Conservation (phyloP, 78 protist genomes). For the Capsaspora owczarzaki region DNA sequence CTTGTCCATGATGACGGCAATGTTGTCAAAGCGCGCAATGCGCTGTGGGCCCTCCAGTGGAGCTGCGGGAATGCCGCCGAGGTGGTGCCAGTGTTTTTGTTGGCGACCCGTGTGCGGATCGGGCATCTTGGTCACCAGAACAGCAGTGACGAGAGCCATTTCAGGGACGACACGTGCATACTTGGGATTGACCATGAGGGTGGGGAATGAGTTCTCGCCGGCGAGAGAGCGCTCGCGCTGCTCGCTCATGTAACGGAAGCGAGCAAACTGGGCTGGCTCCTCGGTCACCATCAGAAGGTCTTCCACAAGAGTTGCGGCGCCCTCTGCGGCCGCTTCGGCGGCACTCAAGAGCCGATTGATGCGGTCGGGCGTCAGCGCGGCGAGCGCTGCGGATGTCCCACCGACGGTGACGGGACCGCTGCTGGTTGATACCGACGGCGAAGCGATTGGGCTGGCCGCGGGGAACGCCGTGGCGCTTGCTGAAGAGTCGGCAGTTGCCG, state of each 20-base stretch:
- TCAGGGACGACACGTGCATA: not conserved
- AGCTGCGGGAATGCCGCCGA: not conserved
- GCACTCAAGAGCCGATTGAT: no score
- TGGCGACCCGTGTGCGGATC: not conserved
- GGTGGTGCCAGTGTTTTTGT: slow-evolving; percentile 10
- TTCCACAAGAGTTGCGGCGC: no score
- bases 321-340: no score
- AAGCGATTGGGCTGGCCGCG: no score
- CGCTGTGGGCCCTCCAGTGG: not conserved
- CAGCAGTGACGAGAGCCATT: not conserved
- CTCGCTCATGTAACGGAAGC: slow-evolving; percentile 26
- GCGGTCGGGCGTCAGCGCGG: no score
- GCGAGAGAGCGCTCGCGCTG: slow-evolving; percentile 2
- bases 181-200: slow-evolving; percentile 9
- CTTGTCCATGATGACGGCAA: slow-evolving; percentile 1
- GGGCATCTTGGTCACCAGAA: slow-evolving; percentile 7
- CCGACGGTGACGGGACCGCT: no score
- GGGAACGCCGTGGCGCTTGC: no score
- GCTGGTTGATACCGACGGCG: no score
- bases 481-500: no score
- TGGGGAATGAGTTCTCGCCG: slow-evolving; percentile 4
- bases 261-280: slow-evolving; percentile 14
- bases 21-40: slow-evolving; percentile 16
- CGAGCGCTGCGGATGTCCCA: no score
- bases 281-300: slow-evolving; percentile 9